These are phyloP conservation scores for Rhodotorula sp. DNA, from an alignment of 1,284 basidiomycete species.

Conservation along the genomic window DNA sequence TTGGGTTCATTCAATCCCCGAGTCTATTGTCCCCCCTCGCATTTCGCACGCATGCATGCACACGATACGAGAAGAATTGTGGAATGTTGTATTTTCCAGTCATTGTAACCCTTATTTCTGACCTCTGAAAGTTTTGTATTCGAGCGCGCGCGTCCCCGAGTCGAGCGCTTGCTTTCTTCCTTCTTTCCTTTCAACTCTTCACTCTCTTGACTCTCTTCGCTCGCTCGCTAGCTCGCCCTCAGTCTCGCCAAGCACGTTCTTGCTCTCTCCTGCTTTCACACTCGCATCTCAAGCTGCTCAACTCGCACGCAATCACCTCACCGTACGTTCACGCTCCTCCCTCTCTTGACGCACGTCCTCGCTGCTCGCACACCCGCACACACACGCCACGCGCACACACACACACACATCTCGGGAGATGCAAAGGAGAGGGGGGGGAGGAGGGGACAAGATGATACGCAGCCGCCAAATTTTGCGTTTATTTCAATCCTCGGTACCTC, in stretches of 20 bases:
- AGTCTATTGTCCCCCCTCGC: background rate
- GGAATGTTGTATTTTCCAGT: constrained; percentile 11
- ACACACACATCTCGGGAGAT: too few species aligned
- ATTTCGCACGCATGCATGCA: background rate
- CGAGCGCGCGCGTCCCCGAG: background rate
- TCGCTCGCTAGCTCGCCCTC: background rate
- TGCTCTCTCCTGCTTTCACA: background rate
- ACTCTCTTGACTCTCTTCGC: background rate
- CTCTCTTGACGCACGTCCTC: background rate
- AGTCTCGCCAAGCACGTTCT: too few species aligned
- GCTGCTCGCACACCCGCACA: too few species aligned
- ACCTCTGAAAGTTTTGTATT: background rate
- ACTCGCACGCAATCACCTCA: background rate
- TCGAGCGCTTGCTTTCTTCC: background rate
- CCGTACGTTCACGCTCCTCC: background rate
- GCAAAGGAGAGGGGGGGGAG: background rate
- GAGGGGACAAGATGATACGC: constrained; percentile 33
- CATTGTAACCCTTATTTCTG: background rate
- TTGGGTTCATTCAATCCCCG: background rate
- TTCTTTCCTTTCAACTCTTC: background rate
- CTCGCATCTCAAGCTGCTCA: background rate
- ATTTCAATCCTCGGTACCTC: constrained; percentile 31
- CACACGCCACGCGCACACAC: too few species aligned
- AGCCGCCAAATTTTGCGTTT: constrained; percentile 38
- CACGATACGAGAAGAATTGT: background rate